phyloP scores from a whole-genome alignment of 257 asterid species.

The Capsicum rhomboideum region DNA sequence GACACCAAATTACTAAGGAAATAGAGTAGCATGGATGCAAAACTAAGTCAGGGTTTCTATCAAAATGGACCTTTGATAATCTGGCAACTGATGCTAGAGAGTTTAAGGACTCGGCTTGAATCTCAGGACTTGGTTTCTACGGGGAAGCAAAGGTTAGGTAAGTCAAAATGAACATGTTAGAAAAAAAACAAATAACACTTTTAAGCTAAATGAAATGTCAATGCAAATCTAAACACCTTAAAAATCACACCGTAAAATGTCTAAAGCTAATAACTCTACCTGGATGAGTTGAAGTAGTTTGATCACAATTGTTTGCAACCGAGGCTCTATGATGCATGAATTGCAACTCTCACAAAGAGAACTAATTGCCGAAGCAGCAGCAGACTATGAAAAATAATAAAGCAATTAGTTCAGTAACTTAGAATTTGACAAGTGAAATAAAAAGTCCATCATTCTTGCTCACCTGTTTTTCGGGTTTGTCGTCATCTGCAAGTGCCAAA shows the following conservation, averaged over 20 bases:
- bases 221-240: neutral
- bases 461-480: neutral
- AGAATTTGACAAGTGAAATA: neutral
- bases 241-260: too few species aligned
- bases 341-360: neutral
- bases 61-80: too few species aligned
- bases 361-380: neutral
- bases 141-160: neutral
- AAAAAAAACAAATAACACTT: neutral
- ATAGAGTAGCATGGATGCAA: too few species aligned
- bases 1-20: too few species aligned
- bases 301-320: neutral
- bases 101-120: too few species aligned
- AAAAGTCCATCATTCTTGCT: neutral
- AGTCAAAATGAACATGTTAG: neutral
- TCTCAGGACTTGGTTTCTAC: neutral
- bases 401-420: neutral
- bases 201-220: neutral
- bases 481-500: neutral
- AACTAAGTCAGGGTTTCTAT: too few species aligned
- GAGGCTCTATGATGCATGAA: neutral
- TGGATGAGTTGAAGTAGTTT: neutral
- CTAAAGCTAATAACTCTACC: neutral
- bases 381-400: neutral
- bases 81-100: too few species aligned